A percentile compares a stretch with the other conserved stretches of the same genome.
phyloP scores from a whole-genome alignment of 805 yeast species.

The Yarrowia yakushimensis region DNA sequence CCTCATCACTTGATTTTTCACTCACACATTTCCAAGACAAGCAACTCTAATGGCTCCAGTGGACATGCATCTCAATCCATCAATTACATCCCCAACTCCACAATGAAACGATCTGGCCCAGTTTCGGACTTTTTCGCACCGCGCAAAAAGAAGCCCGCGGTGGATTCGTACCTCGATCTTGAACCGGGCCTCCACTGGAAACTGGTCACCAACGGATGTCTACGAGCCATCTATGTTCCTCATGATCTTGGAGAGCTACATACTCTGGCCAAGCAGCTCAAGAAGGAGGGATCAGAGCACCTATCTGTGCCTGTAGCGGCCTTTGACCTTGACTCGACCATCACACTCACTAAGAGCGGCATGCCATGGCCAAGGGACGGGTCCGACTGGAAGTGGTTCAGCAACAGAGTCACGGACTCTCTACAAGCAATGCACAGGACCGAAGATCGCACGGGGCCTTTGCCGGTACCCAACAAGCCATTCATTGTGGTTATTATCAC shows the following conservation, averaged over 20 bases:
- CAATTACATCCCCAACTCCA: neutral
- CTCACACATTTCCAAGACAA: too few relatives aligned
- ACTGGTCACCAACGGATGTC: conserved; percentile 18
- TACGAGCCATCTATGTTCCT: conserved; percentile 13
- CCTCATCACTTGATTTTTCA: too few relatives aligned
- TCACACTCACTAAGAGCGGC: conserved; percentile 65
- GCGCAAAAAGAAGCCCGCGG: neutral
- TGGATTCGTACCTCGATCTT: neutral
- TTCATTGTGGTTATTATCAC: conserved; percentile 67
- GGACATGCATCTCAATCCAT: neutral
- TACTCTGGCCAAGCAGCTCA: neutral
- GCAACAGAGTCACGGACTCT: conserved; percentile 26
- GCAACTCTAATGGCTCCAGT: neutral
- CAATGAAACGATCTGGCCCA: conserved; percentile 2
- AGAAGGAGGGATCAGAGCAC: neutral
- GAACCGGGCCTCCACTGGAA: conserved; percentile 15
- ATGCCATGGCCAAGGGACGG: conserved; percentile 53
- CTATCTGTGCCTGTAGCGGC: conserved; percentile 46
- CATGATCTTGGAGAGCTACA: neutral
- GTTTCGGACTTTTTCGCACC: conserved; percentile 19
- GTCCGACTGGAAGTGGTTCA: conserved; percentile 71
- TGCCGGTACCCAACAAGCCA: conserved; percentile 29
- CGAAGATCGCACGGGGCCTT: conserved; percentile 6
- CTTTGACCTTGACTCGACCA: conserved; percentile 83
- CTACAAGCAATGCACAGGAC: conserved; percentile 25